Evolutionary conservation across 2,329 filamentous ascomycete species (phyloP), one percentile per base, ranked within the genome.

Genomic region (Fusarium virguliforme): DNA sequence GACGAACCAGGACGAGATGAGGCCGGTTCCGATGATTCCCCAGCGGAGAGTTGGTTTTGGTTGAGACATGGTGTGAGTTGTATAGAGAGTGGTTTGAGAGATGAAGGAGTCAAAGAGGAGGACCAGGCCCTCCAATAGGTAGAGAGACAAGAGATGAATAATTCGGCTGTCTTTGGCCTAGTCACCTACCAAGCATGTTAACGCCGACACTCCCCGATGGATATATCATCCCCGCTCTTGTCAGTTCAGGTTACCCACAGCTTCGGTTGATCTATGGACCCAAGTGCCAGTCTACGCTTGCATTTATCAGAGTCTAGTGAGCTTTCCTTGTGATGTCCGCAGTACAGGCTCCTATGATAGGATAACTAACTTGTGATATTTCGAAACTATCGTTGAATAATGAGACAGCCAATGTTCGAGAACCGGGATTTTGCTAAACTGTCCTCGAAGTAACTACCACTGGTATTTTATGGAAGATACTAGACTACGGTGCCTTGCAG

Each of bases 1-100:
- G 0, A 85, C 81, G 67, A 85, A 85, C 83, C 82, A 85, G 12
- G 80, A 82, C 1, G 82, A 82, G 54, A 86, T 85, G 50, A 81
- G 73, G 15, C 84, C 84, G 1, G 82, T 84, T 40, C 80, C 81
- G 40, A 82, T 77, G 60, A 82, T 79, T 38, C 80, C 80, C 80
- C 79, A 81, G 54, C 80, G 77, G 4, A 80, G 60, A 10, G 76
- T 78, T n/a, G 78, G 68, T 51, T 64, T 73, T 46, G 56, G 28
- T 6, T 69, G 9, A 15, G 68, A 57, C 64, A 71, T 68, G 8
- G 9, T 53, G 28, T 13, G 28, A 32, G n/a, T 8, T 22, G n/a
- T 34, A 18, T 18, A 18, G 18, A 18, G 5, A 1, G n/a, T 13
- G 43, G 43, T 34, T 34, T 30, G 2, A 15, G 4, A 22, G 3